phyloP scores from a whole-genome alignment of 2,329 filamentous ascomycete species.

The Botrytis aclada region DNA sequence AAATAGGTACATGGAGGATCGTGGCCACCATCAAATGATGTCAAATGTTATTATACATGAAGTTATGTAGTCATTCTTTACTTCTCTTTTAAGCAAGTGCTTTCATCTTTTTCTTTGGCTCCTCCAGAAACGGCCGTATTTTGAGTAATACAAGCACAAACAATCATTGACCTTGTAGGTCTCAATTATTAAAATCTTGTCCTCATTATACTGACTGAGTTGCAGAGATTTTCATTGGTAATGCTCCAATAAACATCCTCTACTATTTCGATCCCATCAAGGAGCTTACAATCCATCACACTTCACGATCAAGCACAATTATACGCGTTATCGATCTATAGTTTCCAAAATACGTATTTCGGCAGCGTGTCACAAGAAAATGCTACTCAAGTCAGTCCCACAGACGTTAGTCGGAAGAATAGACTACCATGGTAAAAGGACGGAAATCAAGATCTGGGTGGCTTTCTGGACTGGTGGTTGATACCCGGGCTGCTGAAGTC shows the following conservation, averaged over 20 bases:
- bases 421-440: neutral
- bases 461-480: conserved; percentile 14
- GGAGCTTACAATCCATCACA: neutral
- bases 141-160: neutral
- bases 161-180: neutral
- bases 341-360: neutral
- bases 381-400: neutral
- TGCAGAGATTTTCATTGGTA: neutral
- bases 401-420: neutral
- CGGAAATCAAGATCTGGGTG: neutral
- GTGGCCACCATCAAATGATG: neutral
- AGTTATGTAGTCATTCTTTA: neutral
- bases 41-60: neutral
- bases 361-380: neutral
- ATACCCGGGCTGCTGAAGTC: conserved; percentile 25
- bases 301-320: neutral
- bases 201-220: neutral
- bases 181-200: neutral
- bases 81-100: neutral
- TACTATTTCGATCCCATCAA: too few species aligned
- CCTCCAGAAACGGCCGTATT: neutral
- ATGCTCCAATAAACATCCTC: neutral
- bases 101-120: neutral
- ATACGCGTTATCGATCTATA: neutral
- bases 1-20: neutral